These are phyloP conservation scores for Aspergillus leporis DNA, from an alignment of 495 filamentous ascomycete genomes.

Conservation along the genomic window DNA sequence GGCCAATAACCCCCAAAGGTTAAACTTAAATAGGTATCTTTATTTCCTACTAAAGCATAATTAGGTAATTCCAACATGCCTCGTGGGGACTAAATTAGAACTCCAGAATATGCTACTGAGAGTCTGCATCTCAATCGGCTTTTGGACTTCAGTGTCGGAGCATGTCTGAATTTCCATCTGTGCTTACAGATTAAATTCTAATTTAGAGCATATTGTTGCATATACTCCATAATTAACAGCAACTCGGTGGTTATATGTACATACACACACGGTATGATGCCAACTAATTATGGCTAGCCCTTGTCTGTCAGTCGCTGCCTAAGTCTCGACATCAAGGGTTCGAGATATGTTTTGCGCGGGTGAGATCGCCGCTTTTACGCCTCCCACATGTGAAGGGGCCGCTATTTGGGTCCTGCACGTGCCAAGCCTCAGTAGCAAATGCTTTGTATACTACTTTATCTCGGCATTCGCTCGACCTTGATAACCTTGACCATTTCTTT, in stretches of 20 bases:
- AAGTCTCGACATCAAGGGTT: not conserved
- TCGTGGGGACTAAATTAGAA: conserved; percentile 16
- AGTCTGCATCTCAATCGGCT: not conserved
- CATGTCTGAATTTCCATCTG: not conserved
- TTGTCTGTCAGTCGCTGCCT: not conserved
- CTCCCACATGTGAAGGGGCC: not conserved
- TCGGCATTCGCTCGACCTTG: too few relatives aligned
- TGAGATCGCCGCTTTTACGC: not conserved
- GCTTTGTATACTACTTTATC: not conserved
- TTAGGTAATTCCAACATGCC: conserved; percentile 3
- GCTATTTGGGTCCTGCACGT: not conserved
- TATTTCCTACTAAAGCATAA: conserved; percentile 9
- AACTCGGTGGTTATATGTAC: too few relatives aligned
- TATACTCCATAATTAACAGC: not conserved
- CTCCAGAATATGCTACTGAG: not conserved
- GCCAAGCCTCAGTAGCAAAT: not conserved
- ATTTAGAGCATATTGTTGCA: not conserved
- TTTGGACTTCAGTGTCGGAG: conserved; percentile 1
- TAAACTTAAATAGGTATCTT: not conserved
- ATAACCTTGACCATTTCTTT: too few relatives aligned
- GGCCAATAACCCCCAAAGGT: not conserved
- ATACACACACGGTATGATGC: not conserved
- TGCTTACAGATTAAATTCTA: not conserved
- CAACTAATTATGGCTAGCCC: not conserved
- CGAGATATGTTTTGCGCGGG: not conserved